Percentiles rank a stretch among this genome's conserved stretches.
phyloP scores from a whole-genome alignment of 352 stramenopile species.

The Phytophthora constricta region DNA sequence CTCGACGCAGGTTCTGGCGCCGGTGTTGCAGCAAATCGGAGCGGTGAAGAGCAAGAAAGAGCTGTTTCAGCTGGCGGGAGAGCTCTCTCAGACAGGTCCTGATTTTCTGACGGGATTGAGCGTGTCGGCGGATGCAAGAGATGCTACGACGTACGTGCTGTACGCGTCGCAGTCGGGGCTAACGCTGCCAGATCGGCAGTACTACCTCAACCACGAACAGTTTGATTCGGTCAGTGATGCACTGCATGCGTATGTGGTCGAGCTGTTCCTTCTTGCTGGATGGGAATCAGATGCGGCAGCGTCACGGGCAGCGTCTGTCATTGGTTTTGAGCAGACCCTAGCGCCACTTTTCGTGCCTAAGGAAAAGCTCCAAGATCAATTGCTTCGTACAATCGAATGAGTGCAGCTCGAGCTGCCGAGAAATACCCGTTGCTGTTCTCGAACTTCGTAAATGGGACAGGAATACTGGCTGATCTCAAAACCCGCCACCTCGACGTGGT shows the following conservation, averaged over 20 bases:
- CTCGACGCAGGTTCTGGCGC: conserved; percentile 29
- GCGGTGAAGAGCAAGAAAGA: conserved; percentile 35
- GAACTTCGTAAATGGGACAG: conserved; percentile 58
- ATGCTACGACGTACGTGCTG: conserved; percentile 81
- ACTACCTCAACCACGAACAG: conserved; percentile 91
- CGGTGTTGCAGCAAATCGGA: conserved; percentile 52
- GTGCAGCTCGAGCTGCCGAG: conserved; percentile 52
- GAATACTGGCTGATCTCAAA: conserved; percentile 35
- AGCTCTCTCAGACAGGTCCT: conserved; percentile 60
- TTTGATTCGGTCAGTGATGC: conserved; percentile 74
- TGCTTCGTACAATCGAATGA: conserved; percentile 91
- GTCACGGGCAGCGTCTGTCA: conserved; percentile 61
- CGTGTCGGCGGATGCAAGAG: conserved; percentile 81
- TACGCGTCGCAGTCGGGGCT: conserved; percentile 88
- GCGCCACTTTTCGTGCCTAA: conserved; percentile 89
- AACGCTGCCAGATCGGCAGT: conserved; percentile 90
- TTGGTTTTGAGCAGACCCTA: conserved; percentile 86
- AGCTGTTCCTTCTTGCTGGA: conserved; percentile 75
- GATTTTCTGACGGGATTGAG: conserved; percentile 84
- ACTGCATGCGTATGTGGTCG: conserved; percentile 81
- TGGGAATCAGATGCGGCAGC: conserved; percentile 38
- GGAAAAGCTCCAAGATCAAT: conserved; percentile 87
- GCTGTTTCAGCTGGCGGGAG: conserved; percentile 61
- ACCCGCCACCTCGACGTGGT: conserved; percentile 53
- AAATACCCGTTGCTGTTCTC: conserved; percentile 67